phyloP scores from a whole-genome alignment of 345 rosid genomes.

The Murraya koenigii region DNA sequence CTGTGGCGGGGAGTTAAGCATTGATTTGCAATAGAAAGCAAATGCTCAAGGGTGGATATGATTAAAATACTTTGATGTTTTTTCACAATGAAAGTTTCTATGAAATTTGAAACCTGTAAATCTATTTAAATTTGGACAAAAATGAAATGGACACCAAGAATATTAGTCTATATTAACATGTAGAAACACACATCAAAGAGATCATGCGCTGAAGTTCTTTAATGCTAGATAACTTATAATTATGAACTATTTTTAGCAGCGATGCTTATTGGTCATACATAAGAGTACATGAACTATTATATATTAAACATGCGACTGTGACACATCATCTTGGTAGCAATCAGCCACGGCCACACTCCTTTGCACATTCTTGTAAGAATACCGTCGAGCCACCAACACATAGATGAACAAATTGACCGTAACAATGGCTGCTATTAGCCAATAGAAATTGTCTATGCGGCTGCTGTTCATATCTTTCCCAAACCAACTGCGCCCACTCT shows the following conservation, averaged over 20 bases:
- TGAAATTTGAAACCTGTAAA: not conserved
- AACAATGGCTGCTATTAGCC: slow-evolving; percentile 58
- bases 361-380: slow-evolving; percentile 77
- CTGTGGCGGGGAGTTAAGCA: too few relatives aligned
- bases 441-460: slow-evolving; percentile 71
- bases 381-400: slow-evolving; percentile 54
- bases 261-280: not conserved
- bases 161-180: not conserved
- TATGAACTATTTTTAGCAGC: not conserved
- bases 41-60: too few relatives aligned
- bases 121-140: not conserved
- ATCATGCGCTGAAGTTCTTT: not conserved
- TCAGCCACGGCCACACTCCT: slow-evolving; percentile 60
- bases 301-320: slow-evolving; percentile 22
- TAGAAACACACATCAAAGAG: not conserved
- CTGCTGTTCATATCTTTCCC: slow-evolving; percentile 82
- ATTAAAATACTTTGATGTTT: too few relatives aligned
- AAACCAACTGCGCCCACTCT: slow-evolving; percentile 58
- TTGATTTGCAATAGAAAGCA: not conserved
- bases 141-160: not conserved
- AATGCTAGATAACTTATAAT: not conserved
- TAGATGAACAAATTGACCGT: slow-evolving; percentile 49
- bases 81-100: not conserved
- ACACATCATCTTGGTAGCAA: slow-evolving; percentile 40
- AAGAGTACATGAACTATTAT: not conserved